Percentiles rank a stretch among this genome's conserved stretches.
These are phyloP conservation scores for Rhizoctonia solani DNA, from an alignment of 1,284 basidiomycete genomes.

Conservation along the genomic window DNA sequence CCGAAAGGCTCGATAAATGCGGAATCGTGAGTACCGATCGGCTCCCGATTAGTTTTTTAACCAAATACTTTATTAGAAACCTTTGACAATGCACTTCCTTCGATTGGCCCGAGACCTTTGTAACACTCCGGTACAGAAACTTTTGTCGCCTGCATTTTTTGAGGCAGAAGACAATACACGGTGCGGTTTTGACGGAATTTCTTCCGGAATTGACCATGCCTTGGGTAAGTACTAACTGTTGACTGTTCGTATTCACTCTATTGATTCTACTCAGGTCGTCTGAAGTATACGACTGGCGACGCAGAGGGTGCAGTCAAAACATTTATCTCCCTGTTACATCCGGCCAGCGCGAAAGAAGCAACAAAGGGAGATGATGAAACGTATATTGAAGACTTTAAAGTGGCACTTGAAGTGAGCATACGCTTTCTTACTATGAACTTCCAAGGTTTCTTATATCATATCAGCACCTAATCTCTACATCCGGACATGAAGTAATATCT, in stretches of 20 bases:
- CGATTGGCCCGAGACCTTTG: constrained; percentile 68
- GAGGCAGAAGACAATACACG: constrained; percentile 33
- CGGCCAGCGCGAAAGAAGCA: constrained; percentile 39
- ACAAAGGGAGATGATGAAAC: constrained; percentile 62
- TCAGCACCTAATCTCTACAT: constrained; percentile 67
- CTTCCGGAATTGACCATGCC: constrained; percentile 75
- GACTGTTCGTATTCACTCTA: not conserved
- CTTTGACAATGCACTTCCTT: constrained; percentile 76
- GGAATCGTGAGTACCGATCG: constrained; percentile 63
- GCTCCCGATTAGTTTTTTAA: constrained; percentile 2
- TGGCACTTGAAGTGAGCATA: constrained; percentile 65
- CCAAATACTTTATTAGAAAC: constrained; percentile 60
- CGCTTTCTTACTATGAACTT: constrained; percentile 19
- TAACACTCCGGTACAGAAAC: constrained; percentile 54
- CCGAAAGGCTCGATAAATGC: constrained; percentile 73
- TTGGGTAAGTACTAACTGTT: constrained; percentile 54
- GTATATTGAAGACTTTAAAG: constrained; percentile 75
- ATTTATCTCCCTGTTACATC: constrained; percentile 64
- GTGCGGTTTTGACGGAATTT: constrained; percentile 61
- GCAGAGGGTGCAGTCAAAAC: constrained; percentile 66
- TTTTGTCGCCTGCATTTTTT: constrained; percentile 74
- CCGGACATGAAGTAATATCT: constrained; percentile 48
- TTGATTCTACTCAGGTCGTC: constrained; percentile 54
- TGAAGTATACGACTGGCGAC: constrained; percentile 78
- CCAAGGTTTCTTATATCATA: constrained; percentile 28